phyloP scores from a whole-genome alignment of 192 early-diverging fungal species.

The Rhizophagus prolifer region DNA sequence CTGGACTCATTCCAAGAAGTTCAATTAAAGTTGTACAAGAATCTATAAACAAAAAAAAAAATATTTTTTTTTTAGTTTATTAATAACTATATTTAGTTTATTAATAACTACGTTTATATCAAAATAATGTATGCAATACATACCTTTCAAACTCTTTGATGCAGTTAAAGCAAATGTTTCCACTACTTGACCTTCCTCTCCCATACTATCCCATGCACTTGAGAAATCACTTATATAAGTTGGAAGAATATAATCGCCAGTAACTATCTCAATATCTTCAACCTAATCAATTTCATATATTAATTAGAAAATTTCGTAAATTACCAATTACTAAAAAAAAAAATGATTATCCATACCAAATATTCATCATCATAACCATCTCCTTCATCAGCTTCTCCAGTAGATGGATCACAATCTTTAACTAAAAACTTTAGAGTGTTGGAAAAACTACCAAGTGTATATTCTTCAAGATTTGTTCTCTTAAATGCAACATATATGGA shows the following conservation, averaged over 20 bases:
- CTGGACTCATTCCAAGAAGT: slow-evolving; percentile 83
- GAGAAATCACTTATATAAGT: slow-evolving; percentile 80
- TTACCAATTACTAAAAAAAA: not conserved
- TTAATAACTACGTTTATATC: not conserved
- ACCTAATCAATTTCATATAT: slow-evolving; percentile 47
- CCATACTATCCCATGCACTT: slow-evolving; percentile 77
- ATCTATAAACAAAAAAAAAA: slow-evolving; percentile 39
- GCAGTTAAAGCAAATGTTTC: slow-evolving; percentile 89
- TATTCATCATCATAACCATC: slow-evolving; percentile 94
- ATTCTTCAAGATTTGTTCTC: slow-evolving; percentile 57
- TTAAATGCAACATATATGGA: slow-evolving; percentile 86
- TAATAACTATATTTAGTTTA: too few relatives aligned
- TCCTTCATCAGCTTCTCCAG: slow-evolving; percentile 88
- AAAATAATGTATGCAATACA: not conserved
- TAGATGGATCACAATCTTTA: slow-evolving; percentile 94
- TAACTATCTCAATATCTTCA: slow-evolving; percentile 82
- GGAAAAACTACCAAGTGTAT: slow-evolving; percentile 70
- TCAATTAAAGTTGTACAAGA: slow-evolving; percentile 70
- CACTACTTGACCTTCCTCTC: slow-evolving; percentile 66
- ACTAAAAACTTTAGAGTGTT: slow-evolving; percentile 87
- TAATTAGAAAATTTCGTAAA: not conserved
- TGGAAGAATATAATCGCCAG: slow-evolving; percentile 90
- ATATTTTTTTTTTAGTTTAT: not conserved
- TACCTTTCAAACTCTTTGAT: slow-evolving; percentile 71
- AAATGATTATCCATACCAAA: slow-evolving; percentile 41